Evolutionary conservation across 2,329 filamentous ascomycete species (phyloP), one percentile per base, ranked within the genome.

Genomic region (Alternaria dauci): DNA sequence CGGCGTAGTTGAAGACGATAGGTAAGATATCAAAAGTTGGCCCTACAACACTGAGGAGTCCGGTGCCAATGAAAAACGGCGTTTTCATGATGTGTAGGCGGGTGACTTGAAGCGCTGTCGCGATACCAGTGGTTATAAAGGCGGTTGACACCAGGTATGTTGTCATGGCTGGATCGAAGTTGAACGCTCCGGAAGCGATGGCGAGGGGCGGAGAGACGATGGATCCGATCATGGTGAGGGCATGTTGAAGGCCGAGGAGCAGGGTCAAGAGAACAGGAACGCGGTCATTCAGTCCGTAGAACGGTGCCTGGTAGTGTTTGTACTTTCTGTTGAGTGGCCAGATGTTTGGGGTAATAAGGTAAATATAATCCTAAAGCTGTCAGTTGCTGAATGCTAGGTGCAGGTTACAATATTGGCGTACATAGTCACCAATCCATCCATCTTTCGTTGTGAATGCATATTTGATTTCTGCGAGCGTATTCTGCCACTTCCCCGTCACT

Each of bases 391-490:
- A 12, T 34, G 16, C 14, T 26, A 39, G 46, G 11, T 34, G 5
- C 28, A 9, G 25, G 8, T 38, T n/a, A 44, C 8, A 44, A 57
- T 3, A 30, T 30, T 16, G 23, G 18, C 66, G 26, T 65, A 80
- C 78, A 70, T 80, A 80, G 67, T 79, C 73, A 12, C 78, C 78
- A 50, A 80, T 55, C 76, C 77, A 80, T 3, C 78, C 76, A 63
- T 78, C 76, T 42, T 70, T 72, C 46, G 72, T 77, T 4, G 73
- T 74, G 50, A 79, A 75, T 16, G 75, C 75, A 58, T 76, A 71
- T 58, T 73, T 77, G 44, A 66, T 34, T 25, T 66, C 62, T 4
- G 57, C 50, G 20, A 65, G 34, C 23, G 52, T 63, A 18, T 54
- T 48, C 30, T 61, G 51, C 63, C 65, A 64, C 61, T 48, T 60